Evolutionary conservation across 768 basidiomycete genomes (phyloP), one percentile per base, ranked within the genome.

Genomic region (Tricholoma flavovirens): DNA sequence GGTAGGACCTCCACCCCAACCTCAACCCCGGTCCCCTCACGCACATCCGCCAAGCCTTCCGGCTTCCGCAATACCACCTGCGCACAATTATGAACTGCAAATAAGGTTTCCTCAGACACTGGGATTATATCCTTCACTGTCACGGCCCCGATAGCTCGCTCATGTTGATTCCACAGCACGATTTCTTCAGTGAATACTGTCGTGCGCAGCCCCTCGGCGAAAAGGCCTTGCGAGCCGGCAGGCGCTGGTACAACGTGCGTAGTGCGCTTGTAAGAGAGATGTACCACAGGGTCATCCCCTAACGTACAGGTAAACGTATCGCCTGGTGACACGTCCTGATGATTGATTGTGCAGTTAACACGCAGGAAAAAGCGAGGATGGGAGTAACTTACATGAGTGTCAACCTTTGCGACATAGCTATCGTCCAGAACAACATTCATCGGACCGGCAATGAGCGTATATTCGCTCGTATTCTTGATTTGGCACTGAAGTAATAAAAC

Each of bases 401-500:
- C 67, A 0, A 82, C 80, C 64, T 75, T 77, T n/a, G 83, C 78
- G 3, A 84, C 81, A 62, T 77, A 83, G 50, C 73, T 73, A 55
- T 82, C 81, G 60, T 85, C 78, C 55, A 84, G 62, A 61, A 84
- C 81, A 22, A 85, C 77, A 55, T 68, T 76, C 36, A 83, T 77
- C 0, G 74, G 69, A 0, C 84, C 84, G 7, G 80, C 71, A 2
- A 87, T 74, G 26, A 86, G 69, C 24, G 77, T 70, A 59, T 82
- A 82, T 51, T 81, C 79, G 63, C 80, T 83, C 43, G 74, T 79
- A 60, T 86, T 86, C 66, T 78, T 77, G 51, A 85, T 77, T 56
- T 71, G 66, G 56, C 75, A 79, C 76, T 80, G 49, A 9, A 62
- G 53, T 57, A 48, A 5, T 48, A 12, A 8, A 56, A 14, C 14